phyloP scores from a whole-genome alignment of 108 stramenopile genomes.

The Skeletonema grethae region DNA sequence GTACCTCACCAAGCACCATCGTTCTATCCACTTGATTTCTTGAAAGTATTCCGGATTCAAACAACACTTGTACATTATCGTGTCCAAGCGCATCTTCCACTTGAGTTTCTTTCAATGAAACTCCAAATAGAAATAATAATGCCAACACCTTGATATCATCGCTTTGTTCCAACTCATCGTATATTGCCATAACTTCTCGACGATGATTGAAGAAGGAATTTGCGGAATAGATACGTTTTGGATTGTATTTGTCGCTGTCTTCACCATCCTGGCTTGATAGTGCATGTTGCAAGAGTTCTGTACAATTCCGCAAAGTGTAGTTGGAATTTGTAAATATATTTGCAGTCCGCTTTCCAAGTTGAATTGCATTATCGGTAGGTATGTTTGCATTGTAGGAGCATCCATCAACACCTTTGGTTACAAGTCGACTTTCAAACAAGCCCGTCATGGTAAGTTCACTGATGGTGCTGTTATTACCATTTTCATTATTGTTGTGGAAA shows the following conservation, averaged over 20 bases:
- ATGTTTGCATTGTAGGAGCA: neutral
- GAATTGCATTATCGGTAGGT: neutral
- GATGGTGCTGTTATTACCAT: neutral
- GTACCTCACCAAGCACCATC: constrained; percentile 27
- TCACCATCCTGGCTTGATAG: neutral
- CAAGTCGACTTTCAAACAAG: constrained; percentile 23
- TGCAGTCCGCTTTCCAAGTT: constrained; percentile 9
- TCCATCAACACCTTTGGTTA: neutral
- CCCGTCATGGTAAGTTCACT: constrained; percentile 21
- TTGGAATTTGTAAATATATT: constrained; percentile 10
- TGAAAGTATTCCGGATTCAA: constrained; percentile 13
- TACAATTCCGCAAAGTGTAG: constrained; percentile 16
- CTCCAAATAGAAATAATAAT: constrained; percentile 22
- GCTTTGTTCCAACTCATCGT: neutral
- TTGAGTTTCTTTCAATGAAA: constrained; percentile 2
- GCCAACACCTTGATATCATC: constrained; percentile 12
- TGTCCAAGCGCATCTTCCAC: constrained; percentile 11
- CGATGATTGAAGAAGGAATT: constrained; percentile 37
- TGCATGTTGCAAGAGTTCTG: constrained; percentile 6
- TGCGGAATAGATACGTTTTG: constrained; percentile 26
- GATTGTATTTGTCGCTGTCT: neutral
- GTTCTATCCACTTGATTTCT: neutral
- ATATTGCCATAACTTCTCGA: constrained; percentile 7
- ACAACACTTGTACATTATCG: constrained; percentile 9
- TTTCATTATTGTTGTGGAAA: neutral